Evolutionary conservation across 2,329 filamentous ascomycete species (phyloP).

Genomic region (Tolypocladium pustulatum): DNA sequence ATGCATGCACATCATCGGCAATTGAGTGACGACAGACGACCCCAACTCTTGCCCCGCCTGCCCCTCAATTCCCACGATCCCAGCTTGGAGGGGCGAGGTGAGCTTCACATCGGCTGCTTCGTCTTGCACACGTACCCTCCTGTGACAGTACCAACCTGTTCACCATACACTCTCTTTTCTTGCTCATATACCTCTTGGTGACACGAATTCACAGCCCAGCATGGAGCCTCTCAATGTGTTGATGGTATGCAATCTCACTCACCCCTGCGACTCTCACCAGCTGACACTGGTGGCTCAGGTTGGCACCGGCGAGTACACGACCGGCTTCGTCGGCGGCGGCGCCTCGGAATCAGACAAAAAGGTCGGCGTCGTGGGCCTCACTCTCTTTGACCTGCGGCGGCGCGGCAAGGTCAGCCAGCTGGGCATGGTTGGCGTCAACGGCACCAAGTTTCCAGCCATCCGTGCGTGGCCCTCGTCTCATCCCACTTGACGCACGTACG

Average conservation of each 20-base stretch:
- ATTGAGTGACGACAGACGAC: neutral
- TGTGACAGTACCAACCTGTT: too few species aligned
- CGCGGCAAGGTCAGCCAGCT: constrained; percentile 80
- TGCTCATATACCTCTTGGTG: neutral
- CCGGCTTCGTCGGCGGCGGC: constrained; percentile 78
- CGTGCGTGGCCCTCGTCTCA: constrained; percentile 46
- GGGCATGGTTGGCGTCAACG: constrained; percentile 83
- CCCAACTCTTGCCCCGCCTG: neutral
- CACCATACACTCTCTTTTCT: neutral
- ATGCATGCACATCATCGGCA: neutral
- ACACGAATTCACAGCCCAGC: constrained; percentile 6
- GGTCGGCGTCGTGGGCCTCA: constrained; percentile 84
- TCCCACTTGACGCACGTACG: too few species aligned
- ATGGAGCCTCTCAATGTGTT: constrained; percentile 57
- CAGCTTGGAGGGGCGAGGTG: neutral
- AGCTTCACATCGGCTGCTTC: neutral
- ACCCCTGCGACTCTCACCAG: neutral
- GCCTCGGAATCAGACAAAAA: constrained; percentile 90
- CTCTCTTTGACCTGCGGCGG: constrained; percentile 77
- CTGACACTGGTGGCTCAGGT: constrained; percentile 43
- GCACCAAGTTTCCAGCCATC: constrained; percentile 84
- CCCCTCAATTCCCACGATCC: neutral
- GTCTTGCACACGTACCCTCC: neutral
- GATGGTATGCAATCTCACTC: constrained; percentile 47
- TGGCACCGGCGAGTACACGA: constrained; percentile 94